A percentile compares a stretch with the other conserved stretches of the same genome.
Evolutionary conservation across 1,284 basidiomycete genomes (phyloP).

Genomic region (Gymnopus androsaceus): DNA sequence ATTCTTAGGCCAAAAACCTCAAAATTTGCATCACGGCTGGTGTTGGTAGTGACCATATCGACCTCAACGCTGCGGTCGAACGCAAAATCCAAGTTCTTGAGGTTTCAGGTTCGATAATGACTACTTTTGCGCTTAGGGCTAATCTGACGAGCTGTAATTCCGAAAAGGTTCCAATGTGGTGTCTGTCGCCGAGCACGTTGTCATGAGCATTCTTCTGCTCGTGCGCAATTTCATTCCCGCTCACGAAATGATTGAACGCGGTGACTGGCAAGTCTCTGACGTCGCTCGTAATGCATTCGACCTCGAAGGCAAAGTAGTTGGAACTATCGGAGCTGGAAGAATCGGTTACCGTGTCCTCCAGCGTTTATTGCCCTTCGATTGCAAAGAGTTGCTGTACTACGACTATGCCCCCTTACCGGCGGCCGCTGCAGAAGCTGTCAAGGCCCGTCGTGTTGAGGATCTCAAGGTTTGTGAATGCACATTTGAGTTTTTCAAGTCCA

Average conservation of each 20-base stretch:
- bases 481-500: neutral
- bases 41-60: constrained; percentile 93
- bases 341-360: constrained; percentile 93
- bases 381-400: constrained; percentile 92
- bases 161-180: constrained; percentile 87
- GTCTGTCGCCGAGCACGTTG: constrained; percentile 90
- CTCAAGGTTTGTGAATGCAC: constrained; percentile 56
- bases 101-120: constrained; percentile 32
- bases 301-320: constrained; percentile 89
- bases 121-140: neutral
- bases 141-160: constrained; percentile 38
- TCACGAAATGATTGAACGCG: constrained; percentile 83
- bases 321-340: constrained; percentile 84
- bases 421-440: constrained; percentile 69
- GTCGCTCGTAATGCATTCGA: constrained; percentile 84
- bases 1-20: constrained; percentile 79
- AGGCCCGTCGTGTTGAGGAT: constrained; percentile 77
- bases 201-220: constrained; percentile 78
- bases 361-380: constrained; percentile 84
- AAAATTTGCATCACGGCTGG: constrained; percentile 93
- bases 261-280: constrained; percentile 85
- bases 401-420: constrained; percentile 86
- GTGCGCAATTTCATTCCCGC: constrained; percentile 87
- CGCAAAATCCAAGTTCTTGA: constrained; percentile 82
- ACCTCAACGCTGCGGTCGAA: constrained; percentile 87